These are phyloP conservation scores for Pouteria glomerata DNA, from an alignment of 148 eudicot species.

Conservation along the genomic window DNA sequence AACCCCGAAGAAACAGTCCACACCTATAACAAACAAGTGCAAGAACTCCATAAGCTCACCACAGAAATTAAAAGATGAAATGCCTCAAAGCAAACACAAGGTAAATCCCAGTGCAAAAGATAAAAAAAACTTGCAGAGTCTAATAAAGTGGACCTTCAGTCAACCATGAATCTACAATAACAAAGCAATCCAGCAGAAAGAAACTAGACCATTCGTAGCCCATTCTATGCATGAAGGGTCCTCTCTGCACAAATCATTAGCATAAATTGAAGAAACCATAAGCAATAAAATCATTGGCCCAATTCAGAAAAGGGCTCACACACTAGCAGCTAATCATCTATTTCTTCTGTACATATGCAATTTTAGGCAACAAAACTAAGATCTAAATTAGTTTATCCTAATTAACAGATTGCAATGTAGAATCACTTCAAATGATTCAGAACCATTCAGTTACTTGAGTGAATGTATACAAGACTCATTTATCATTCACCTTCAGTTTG, in stretches of 20 bases:
- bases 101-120: background rate
- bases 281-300: background rate
- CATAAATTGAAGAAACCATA: background rate
- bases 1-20: conserved; percentile 93
- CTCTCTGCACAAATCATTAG: background rate
- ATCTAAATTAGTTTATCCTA: background rate
- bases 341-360: background rate
- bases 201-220: background rate
- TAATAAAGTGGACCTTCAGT: background rate
- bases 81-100: background rate
- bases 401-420: background rate
- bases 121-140: background rate
- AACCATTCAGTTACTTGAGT: background rate
- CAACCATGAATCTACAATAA: background rate
- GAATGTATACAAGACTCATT: background rate
- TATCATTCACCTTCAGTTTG: conserved; percentile 70
- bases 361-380: background rate
- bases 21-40: conserved; percentile 47
- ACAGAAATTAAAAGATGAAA: background rate
- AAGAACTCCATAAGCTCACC: background rate
- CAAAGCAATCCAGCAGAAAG: background rate
- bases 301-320: background rate
- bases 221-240: background rate
- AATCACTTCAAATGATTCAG: background rate
- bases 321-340: background rate